Evolutionary conservation across 352 stramenopile species (phyloP), one percentile per base, ranked within the genome.

Genomic region (Pythium catenulatum): DNA sequence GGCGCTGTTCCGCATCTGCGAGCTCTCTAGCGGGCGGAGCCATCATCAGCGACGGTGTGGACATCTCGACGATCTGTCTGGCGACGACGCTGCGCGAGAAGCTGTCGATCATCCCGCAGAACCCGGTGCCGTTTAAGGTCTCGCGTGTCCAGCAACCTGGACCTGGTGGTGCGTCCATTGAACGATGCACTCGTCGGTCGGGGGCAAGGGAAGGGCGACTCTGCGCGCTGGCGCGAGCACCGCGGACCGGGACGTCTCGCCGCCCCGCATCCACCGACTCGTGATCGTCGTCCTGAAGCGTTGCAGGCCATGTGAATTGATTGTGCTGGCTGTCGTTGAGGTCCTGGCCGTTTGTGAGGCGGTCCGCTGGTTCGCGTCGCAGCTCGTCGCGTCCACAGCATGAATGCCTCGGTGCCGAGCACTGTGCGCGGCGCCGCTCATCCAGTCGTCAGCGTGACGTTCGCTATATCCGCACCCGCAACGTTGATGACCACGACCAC

Each of bases 71-170:
- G 30, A 87, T 99, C 13, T 91, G 94, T 14, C 85, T 99, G 39
- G 90, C 89, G 11, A n/a, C n/a, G n/a, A 94, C 97, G 48, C 91
- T 99, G 32, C 93, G 97, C 48, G 87, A 96, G 34, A 94, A 92
- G 21, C 79, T 99, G 52, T 97, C 96, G 7, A 98, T 99, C 74
- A 99, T 99, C 46, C 97, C 98, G 25, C 98, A 99, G 89, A 98
- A 84, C 41, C 97, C 97, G 0, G 95, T 99, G 14, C 86, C 99
- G 30, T 99, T 99, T 85, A 95, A 96, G 39, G 97, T 95, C 7
- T 96, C 96, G 36, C 63, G n/a, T 99, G 25, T 92, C 97, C 41
- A 89, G 94, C 50, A 99, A 99, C 74, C 76, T 99, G 8, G 97
- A 99, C 89, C 97, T 97, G n/a, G n/a, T n/a, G 8, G 99, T 99